Evolutionary conservation across 2,329 filamentous ascomycete species (phyloP), one percentile per base, ranked within the genome.

Genomic region (Penicillium hesseltinei): DNA sequence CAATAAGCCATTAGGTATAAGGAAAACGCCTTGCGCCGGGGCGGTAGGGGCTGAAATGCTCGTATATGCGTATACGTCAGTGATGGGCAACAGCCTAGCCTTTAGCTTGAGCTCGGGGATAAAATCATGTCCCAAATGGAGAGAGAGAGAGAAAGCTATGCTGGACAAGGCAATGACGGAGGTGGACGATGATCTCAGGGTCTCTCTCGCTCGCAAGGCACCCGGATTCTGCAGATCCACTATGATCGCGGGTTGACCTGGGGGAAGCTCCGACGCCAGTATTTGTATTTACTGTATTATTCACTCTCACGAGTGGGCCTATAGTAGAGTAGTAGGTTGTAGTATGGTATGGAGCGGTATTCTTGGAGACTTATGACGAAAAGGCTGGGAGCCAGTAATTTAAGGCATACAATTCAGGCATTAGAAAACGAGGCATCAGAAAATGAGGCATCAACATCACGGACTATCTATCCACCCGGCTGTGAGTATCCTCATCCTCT

Each of bases 11-110:
- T 58, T n/a, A 52, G 38, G 51, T 39, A 48, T 27, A 43, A 29
- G 36, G 25, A 54, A 45, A 60, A 51, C 55, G 58, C 58, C 58
- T 60, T 60, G 58, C 56, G 46, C 53, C 47, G 40, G 39, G 56
- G 47, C 53, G 23, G 55, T 36, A 46, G 39, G 43, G 39, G 47
- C 35, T 47, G 27, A 33, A 23, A 6, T 42, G 21, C 19, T 29
- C 44, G 42, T n/a, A 27, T 31, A 27, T 25, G n/a, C 27, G 25
- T 33, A 31, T 35, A 47, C 48, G 48, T 35, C 33, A 47, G 13
- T 39, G 40, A 38, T 50, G 27, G 42, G n/a, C n/a, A 51, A 50
- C 27, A 33, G 51, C 42, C 46, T 33, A 19, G 36, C 23, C 27
- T 56, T 55, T 38, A 56, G 38, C 39, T 44, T 33, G 25, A 47